phyloP scores from a whole-genome alignment of 176 grass and related monocot species.

The Miscanthus lutarioriparius region DNA sequence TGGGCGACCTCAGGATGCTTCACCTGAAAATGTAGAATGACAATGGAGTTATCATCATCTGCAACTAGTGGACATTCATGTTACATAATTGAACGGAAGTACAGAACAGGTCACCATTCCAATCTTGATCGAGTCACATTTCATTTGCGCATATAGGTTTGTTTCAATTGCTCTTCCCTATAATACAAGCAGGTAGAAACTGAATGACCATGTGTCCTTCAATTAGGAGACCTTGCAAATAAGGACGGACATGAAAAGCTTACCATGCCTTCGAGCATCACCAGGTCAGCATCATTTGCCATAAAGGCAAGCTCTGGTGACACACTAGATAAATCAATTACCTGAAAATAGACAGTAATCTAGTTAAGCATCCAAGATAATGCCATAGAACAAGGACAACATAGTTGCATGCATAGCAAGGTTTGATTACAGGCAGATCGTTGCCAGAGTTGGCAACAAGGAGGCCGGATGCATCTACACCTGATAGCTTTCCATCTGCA shows the following conservation, averaged over 20 bases:
- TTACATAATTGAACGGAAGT: not conserved
- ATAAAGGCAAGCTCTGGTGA: constrained; percentile 85
- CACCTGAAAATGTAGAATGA: constrained; percentile 50
- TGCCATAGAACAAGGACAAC: not conserved
- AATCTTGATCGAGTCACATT: constrained; percentile 97
- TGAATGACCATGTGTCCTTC: not conserved
- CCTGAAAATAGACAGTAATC: constrained; percentile 43
- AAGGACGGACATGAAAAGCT: not conserved
- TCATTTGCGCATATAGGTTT: constrained; percentile 88
- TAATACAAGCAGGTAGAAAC: constrained; percentile 17
- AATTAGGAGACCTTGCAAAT: not conserved
- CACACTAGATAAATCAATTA: constrained; percentile 86
- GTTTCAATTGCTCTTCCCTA: constrained; percentile 97
- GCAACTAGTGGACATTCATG: not conserved
- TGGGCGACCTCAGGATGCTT: constrained; percentile 97
- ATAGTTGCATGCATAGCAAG: constrained; percentile 3
- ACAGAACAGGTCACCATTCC: constrained; percentile 67
- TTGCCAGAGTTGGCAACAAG: constrained; percentile 94
- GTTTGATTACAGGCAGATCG: constrained; percentile 74
- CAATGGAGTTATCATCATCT: not conserved
- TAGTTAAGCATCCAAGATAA: constrained; percentile 7
- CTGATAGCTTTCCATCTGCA: constrained; percentile 76
- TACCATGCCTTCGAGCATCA: constrained; percentile 97
- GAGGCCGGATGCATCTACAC: constrained; percentile 80
- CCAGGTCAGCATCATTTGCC: constrained; percentile 77